Evolutionary conservation across 495 filamentous ascomycete genomes (phyloP).

Genomic region (Hyaloscypha bicolor): DNA sequence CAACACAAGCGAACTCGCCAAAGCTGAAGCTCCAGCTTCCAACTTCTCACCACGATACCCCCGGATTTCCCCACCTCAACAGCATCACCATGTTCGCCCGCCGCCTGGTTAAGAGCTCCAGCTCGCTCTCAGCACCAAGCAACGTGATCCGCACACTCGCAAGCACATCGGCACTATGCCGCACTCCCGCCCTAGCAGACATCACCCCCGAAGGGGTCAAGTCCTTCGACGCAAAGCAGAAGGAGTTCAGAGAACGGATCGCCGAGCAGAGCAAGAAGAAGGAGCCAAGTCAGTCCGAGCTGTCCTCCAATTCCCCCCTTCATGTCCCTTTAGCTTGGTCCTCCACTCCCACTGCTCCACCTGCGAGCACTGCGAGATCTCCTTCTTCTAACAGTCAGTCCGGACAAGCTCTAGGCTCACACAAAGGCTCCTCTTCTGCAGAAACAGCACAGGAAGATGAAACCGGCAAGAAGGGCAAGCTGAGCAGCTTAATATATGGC

Average conservation of each 20-base stretch:
- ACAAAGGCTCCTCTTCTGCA: slow-evolving; percentile 51
- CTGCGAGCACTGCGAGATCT: slow-evolving; percentile 57
- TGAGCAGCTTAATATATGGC: slow-evolving; percentile 85
- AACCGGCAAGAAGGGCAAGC: slow-evolving; percentile 48
- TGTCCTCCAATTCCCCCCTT: slow-evolving; percentile 31
- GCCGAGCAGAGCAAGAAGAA: slow-evolving; percentile 69
- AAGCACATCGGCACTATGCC: slow-evolving; percentile 51
- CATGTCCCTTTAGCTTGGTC: slow-evolving; percentile 16
- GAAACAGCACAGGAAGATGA: slow-evolving; percentile 46
- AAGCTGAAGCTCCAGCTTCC: slow-evolving; percentile 10
- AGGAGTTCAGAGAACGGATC: slow-evolving; percentile 82
- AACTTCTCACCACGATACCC: slow-evolving; percentile 17
- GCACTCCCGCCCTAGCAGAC: slow-evolving; percentile 76
- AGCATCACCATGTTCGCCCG: slow-evolving; percentile 38
- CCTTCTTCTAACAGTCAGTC: slow-evolving; percentile 37
- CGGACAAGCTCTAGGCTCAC: slow-evolving; percentile 65
- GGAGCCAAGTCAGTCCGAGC: slow-evolving; percentile 76
- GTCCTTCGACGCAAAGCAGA: slow-evolving; percentile 78
- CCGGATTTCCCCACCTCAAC: slow-evolving; percentile 18
- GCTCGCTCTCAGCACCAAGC: slow-evolving; percentile 29
- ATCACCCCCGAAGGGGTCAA: slow-evolving; percentile 70
- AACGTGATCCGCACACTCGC: slow-evolving; percentile 62
- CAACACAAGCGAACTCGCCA: not conserved
- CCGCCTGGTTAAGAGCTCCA: slow-evolving; percentile 45
- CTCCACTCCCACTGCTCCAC: slow-evolving; percentile 55